Evolutionary conservation across 306 rosid species (phyloP).

Genomic region (Sesbania bispinosa): DNA sequence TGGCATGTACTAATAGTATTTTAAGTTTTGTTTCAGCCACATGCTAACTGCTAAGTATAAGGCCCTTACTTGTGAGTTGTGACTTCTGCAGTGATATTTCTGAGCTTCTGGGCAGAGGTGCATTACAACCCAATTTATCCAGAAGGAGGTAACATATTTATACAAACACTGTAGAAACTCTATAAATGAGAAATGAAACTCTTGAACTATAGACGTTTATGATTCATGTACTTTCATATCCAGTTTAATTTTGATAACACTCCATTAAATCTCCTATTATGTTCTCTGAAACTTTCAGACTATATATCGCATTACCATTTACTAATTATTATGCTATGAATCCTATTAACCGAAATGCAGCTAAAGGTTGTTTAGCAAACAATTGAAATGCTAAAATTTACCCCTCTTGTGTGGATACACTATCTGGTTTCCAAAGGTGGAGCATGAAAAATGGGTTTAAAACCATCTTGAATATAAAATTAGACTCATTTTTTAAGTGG

Average conservation of each 20-base stretch:
- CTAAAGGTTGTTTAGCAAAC: not conserved
- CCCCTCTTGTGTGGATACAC: not conserved
- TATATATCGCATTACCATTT: not conserved
- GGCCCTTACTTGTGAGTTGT: constrained; percentile 19
- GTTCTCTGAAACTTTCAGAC: not conserved
- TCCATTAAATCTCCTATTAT: too few species aligned
- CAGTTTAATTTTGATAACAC: not conserved
- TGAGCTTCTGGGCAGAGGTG: constrained; percentile 99
- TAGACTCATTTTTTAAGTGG: not conserved
- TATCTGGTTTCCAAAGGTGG: too few species aligned
- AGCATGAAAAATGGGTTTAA: not conserved
- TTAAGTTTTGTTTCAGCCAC: too few species aligned
- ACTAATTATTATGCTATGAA: not conserved
- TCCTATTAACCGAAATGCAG: not conserved
- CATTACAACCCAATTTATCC: constrained; percentile 97
- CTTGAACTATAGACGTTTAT: constrained; percentile 11
- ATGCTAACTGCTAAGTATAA: constrained; percentile 16
- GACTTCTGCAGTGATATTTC: constrained; percentile 81
- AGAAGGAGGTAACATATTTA: constrained; percentile 82
- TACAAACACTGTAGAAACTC: not conserved
- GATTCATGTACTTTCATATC: too few species aligned
- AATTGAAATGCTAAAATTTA: too few species aligned
- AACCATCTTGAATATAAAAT: too few species aligned
- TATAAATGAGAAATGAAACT: constrained; percentile 1
- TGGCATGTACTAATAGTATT: not conserved